Evolutionary conservation across 139 green algal genomes (phyloP), one percentile per base, ranked within the genome.

Genomic region (Gonium pectorale): DNA sequence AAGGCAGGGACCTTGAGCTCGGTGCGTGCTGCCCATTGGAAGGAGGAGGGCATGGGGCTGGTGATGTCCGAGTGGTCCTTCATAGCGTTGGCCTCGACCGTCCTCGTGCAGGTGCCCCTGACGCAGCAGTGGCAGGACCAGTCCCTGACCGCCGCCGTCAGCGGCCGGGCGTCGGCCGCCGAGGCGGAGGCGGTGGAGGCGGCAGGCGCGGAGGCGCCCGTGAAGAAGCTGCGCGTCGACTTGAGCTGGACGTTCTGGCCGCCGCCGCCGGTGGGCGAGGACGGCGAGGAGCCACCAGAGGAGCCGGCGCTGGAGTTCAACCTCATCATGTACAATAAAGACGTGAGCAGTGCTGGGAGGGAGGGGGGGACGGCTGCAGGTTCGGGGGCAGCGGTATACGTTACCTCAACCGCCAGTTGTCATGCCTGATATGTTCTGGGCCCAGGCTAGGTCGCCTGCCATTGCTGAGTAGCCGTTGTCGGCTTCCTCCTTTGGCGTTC

Each of bases 311-410:
- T 81, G 6, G 87, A 89, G 63, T 91, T 89, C 72, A 78, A 79
- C 35, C 51, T 91, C n/a, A 75, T 89, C 59, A 88, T 91, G 80
- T 91, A 88, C 80, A 80, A 89, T 40, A 74, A 79, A 49, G 81
- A 77, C 60, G 88, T 90, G 67, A 90, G 79, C n/a, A n/a, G n/a
- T n/a, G n/a, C n/a, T 75, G 54, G 37, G 72, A 26, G 7, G 3
- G 37, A 31, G 40, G 67, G 67, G n/a, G n/a, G n/a, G n/a, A n/a
- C n/a, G n/a, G n/a, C n/a, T n/a, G n/a, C n/a, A n/a, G n/a, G n/a
- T n/a, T n/a, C n/a, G n/a, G n/a, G n/a, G n/a, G n/a, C n/a, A n/a
- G n/a, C n/a, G n/a, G n/a, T n/a, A n/a, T n/a, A n/a, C n/a, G n/a
- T n/a, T n/a, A n/a, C n/a, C n/a, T n/a, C n/a, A n/a, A n/a, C n/a